phyloP scores from a whole-genome alignment of 179 eudicot species.

The Silene vulgaris region DNA sequence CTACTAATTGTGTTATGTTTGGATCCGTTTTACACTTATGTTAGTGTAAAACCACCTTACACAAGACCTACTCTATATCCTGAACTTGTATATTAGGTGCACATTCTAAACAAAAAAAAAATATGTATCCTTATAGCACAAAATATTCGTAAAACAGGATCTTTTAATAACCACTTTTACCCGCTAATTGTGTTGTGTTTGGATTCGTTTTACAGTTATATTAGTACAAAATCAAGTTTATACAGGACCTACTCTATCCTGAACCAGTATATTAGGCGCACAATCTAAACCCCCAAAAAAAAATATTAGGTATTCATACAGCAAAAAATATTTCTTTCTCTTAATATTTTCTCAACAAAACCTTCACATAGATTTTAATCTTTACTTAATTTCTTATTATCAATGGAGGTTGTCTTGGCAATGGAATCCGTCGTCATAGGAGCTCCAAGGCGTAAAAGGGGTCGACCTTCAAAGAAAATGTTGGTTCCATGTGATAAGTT shows the following conservation, averaged over 20 bases:
- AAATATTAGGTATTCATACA: too few relatives aligned
- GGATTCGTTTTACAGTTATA: too few relatives aligned
- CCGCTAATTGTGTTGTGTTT: too few relatives aligned
- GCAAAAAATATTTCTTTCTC: too few relatives aligned
- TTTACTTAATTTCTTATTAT: neutral
- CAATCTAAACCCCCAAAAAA: neutral
- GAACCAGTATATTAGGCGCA: neutral
- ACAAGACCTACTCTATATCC: neutral
- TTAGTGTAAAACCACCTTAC: too few relatives aligned
- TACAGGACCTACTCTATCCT: neutral
- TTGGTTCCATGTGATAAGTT: neutral
- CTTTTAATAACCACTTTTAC: too few relatives aligned
- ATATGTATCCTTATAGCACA: too few relatives aligned
- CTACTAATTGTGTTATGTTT: too few relatives aligned
- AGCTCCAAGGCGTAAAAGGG: neutral
- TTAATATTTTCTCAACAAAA: neutral
- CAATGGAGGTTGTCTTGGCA: neutral
- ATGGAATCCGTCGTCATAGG: neutral
- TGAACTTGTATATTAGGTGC: neutral
- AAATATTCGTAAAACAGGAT: too few relatives aligned
- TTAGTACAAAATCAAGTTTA: too few relatives aligned
- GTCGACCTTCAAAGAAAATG: neutral
- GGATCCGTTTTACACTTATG: too few relatives aligned
- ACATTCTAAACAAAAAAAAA: neutral
- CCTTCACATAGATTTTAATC: neutral